A percentile compares a stretch with the other conserved stretches of the same genome.
These are phyloP conservation scores for Penicillium decumbens DNA, from an alignment of 2,329 filamentous ascomycete species.

Conservation along the genomic window DNA sequence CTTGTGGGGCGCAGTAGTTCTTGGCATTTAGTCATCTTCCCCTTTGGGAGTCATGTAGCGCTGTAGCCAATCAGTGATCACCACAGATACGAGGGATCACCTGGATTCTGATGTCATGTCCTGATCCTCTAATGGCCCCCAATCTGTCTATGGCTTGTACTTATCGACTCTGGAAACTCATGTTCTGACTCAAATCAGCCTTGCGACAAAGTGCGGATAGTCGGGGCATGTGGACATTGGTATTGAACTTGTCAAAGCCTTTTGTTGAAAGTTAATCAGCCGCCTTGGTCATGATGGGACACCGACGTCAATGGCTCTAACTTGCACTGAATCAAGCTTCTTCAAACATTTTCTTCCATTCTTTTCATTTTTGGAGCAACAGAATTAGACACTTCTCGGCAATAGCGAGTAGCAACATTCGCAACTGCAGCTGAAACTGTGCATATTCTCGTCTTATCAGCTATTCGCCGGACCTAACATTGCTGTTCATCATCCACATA, in stretches of 20 bases:
- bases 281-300: slow-evolving; percentile 1
- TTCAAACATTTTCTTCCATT: neutral
- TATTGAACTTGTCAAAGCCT: neutral
- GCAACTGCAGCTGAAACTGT: neutral
- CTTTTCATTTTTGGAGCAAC: neutral
- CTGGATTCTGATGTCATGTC: slow-evolving; percentile 14
- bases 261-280: neutral
- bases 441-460: neutral
- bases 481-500: neutral
- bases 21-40: neutral
- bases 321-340: neutral
- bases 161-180: neutral
- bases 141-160: neutral
- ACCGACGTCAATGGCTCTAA: slow-evolving; percentile 5
- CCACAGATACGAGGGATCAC: neutral
- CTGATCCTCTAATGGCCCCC: neutral
- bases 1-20: slow-evolving; percentile 3
- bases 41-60: slow-evolving; percentile 1
- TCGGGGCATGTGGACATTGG: neutral
- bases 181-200: neutral
- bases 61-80: slow-evolving; percentile 3
- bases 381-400: neutral
- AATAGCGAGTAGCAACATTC: neutral
- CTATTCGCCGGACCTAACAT: neutral
- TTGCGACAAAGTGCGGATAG: neutral